Percentiles rank a stretch among this genome's conserved stretches.
phyloP scores from a whole-genome alignment of 441 rosid genomes.

The Erodium texanum region DNA sequence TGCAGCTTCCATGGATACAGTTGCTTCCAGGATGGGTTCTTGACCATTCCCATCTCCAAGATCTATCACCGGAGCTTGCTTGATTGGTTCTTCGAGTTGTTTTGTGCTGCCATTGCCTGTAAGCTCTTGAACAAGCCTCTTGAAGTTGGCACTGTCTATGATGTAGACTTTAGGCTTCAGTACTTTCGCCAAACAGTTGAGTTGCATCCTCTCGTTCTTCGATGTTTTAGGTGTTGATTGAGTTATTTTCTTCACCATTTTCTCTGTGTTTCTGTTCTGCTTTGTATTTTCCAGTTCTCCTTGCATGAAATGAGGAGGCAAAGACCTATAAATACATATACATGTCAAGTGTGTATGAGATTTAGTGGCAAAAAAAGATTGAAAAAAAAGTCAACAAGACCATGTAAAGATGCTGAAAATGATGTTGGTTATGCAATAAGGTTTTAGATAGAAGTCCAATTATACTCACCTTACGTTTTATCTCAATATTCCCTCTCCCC shows the following conservation, averaged over 20 bases:
- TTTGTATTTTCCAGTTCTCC: not conserved
- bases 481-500: not conserved
- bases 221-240: not conserved
- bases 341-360: not conserved
- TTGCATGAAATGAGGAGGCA: not conserved
- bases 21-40: constrained; percentile 10
- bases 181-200: constrained; percentile 15
- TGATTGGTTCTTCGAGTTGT: not conserved
- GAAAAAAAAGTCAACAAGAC: not conserved
- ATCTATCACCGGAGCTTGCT: not conserved
- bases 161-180: constrained; percentile 36
- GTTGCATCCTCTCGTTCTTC: no score
- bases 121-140: constrained; percentile 36
- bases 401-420: constrained; percentile 3
- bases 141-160: constrained; percentile 30
- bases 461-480: not conserved
- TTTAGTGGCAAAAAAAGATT: not conserved
- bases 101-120: constrained; percentile 27
- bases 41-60: not conserved
- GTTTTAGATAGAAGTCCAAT: not conserved
- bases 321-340: not conserved
- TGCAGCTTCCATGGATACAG: constrained; percentile 8
- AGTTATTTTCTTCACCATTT: constrained; percentile 27
- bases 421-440: constrained; percentile 1
- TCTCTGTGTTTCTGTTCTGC: constrained; percentile 1